phyloP scores from a whole-genome alignment of 805 yeast species.

The Yamadazyma philogaea region DNA sequence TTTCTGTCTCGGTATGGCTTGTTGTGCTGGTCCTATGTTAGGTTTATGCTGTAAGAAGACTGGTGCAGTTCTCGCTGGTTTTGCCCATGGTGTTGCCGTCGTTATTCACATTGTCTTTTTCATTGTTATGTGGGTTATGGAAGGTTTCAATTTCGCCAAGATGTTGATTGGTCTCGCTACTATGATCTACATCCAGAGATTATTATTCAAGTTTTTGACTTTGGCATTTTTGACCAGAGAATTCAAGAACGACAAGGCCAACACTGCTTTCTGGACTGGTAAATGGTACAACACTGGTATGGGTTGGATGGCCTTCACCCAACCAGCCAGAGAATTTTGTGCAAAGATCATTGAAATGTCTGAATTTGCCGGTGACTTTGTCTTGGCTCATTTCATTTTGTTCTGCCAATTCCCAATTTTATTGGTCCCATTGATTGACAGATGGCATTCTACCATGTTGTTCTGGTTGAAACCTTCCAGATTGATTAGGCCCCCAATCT shows the following conservation, averaged over 20 bases:
- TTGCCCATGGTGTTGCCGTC: conserved; percentile 95
- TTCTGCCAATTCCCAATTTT: conserved; percentile 88
- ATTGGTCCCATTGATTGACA: conserved; percentile 82
- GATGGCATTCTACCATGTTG: conserved; percentile 97
- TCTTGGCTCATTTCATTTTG: conserved; percentile 84
- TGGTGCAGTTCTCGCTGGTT: conserved; percentile 90
- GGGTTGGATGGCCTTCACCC: conserved; percentile 92
- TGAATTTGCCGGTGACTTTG: conserved; percentile 94
- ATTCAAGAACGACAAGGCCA: conserved; percentile 90
- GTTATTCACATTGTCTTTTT: conserved; percentile 82
- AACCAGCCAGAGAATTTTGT: conserved; percentile 91
- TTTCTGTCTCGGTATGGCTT: conserved; percentile 76
- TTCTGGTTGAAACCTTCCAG: conserved; percentile 98
- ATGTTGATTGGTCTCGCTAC: conserved; percentile 84
- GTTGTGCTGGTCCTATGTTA: conserved; percentile 96
- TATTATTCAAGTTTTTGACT: conserved; percentile 81
- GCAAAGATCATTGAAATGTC: conserved; percentile 94
- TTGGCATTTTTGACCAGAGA: conserved; percentile 83
- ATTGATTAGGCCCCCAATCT: conserved; percentile 97
- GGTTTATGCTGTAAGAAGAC: conserved; percentile 96
- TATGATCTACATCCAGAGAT: conserved; percentile 82
- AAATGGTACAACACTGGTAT: conserved; percentile 95
- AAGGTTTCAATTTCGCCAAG: conserved; percentile 85
- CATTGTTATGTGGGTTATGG: conserved; percentile 95
- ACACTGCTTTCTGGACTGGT: conserved; percentile 99